Evolutionary conservation across 1,284 basidiomycete genomes (phyloP).

Genomic region (Cutaneotrichosporon sp.): DNA sequence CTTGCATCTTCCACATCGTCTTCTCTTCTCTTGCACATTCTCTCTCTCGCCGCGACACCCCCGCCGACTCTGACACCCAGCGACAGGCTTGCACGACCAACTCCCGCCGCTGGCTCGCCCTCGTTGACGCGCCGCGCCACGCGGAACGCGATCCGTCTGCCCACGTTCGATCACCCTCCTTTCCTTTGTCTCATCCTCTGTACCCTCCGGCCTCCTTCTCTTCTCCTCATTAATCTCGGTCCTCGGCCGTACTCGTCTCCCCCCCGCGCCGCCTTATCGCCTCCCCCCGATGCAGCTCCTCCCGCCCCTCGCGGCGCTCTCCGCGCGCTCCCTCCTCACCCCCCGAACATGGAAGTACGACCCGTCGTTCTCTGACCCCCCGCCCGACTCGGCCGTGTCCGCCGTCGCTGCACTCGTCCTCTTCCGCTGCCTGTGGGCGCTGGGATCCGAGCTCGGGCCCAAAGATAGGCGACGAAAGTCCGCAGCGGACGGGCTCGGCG

Average conservation of each 20-base stretch:
- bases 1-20: too few species aligned
- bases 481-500: not conserved
- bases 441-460: not conserved
- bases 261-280: not conserved
- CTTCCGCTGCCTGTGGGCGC: not conserved
- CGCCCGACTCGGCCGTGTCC: not conserved
- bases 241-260: not conserved
- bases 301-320: not conserved
- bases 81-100: too few species aligned
- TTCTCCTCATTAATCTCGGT: too few species aligned
- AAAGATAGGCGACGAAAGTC: not conserved
- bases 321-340: not conserved
- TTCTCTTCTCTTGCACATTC: too few species aligned
- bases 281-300: not conserved
- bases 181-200: too few species aligned
- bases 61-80: too few species aligned
- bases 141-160: not conserved
- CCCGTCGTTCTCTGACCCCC: not conserved
- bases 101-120: too few species aligned
- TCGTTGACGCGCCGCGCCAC: not conserved
- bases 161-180: not conserved
- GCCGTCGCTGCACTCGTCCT: not conserved
- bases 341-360: too few species aligned
- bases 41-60: too few species aligned
- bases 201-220: not conserved